Conservation (phyloP, 495 filamentous ascomycete genomes). For the Penicillium canescens region DNA sequence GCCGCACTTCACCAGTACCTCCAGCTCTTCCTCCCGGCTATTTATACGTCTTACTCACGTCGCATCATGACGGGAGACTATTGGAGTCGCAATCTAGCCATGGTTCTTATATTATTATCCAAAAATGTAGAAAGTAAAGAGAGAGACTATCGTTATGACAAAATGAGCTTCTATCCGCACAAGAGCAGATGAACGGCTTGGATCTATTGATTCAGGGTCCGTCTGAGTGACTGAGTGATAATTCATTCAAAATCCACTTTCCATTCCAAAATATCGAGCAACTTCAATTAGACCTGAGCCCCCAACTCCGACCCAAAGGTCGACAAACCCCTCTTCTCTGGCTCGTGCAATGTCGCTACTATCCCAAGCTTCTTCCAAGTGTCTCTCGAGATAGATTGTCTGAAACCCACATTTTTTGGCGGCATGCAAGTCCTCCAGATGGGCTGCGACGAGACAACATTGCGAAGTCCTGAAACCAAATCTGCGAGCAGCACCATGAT, state of each 20-base stretch:
- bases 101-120: no score
- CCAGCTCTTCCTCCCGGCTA: no score
- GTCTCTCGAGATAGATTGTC: constrained; percentile 68
- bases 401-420: constrained; percentile 59
- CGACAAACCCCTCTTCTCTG: constrained; percentile 19
- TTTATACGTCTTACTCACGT: no score
- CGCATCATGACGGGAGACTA: no score
- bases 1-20: no score
- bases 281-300: constrained; percentile 19
- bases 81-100: no score
- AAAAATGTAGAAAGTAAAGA: no score
- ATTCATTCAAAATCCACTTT: not conserved
- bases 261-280: constrained; percentile 18
- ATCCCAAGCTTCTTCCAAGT: constrained; percentile 59
- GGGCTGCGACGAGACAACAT: constrained; percentile 71
- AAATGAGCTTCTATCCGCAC: no score
- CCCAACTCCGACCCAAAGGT: constrained; percentile 16
- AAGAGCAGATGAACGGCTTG: not conserved
- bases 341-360: constrained; percentile 11
- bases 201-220: not conserved
- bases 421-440: constrained; percentile 62
- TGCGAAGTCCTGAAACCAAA: constrained; percentile 54
- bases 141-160: no score
- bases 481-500: constrained; percentile 57
- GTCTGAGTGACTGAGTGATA: no score